These are phyloP conservation scores for Pythium brassicae DNA, from an alignment of 352 stramenopile species.

Conservation along the genomic window DNA sequence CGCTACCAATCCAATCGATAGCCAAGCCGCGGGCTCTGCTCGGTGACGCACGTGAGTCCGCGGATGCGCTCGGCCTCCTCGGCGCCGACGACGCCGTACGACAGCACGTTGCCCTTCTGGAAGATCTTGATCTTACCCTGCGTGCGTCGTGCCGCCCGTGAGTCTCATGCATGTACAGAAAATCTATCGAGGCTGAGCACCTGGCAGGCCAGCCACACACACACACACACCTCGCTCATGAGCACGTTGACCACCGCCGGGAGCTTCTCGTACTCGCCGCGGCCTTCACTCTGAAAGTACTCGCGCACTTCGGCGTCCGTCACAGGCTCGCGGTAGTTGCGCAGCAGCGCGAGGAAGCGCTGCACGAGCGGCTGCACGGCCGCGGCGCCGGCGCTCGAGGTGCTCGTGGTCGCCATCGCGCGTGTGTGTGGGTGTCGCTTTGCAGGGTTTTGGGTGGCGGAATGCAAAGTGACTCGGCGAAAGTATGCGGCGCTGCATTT, in stretches of 20 bases:
- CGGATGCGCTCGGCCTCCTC: constrained; percentile 85
- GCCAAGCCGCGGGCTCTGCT: no score
- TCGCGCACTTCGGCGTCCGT: constrained; percentile 77
- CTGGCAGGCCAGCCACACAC: not conserved
- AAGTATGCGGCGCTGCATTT: no score
- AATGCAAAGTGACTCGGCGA: not conserved
- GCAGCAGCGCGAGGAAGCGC: constrained; percentile 74
- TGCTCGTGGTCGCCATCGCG: constrained; percentile 25
- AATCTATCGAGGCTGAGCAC: not conserved
- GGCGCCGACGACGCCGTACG: constrained; percentile 75
- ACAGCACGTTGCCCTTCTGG: constrained; percentile 81
- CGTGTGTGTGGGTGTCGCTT: not conserved
- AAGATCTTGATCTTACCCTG: constrained; percentile 87
- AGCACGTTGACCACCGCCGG: constrained; percentile 80
- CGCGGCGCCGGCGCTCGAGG: constrained; percentile 11
- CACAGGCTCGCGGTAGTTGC: constrained; percentile 76
- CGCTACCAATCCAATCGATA: no score
- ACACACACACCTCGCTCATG: constrained; percentile 56
- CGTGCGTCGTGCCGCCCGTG: not conserved
- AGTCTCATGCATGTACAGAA: no score
- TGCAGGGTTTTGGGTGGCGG: not conserved
- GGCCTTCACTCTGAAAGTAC: constrained; percentile 63
- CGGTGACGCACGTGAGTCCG: constrained; percentile 60
- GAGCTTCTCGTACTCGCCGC: constrained; percentile 79
- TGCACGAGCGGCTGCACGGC: constrained; percentile 37